Evolutionary conservation across 164 flowering plant species (phyloP).

Genomic region (Tetrastigma voinierianum): DNA sequence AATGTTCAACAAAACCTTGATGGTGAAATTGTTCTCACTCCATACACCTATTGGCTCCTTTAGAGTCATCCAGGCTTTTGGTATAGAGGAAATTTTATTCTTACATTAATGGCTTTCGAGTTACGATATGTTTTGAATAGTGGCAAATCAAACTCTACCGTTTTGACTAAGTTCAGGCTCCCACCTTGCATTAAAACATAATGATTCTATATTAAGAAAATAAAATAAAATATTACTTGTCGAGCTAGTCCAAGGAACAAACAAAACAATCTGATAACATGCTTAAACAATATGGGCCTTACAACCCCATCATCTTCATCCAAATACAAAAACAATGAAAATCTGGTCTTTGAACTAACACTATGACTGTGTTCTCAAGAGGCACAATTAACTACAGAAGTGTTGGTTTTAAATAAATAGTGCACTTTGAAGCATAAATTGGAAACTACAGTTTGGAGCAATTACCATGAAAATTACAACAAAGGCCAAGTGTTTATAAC

Average conservation of each 20-base stretch:
- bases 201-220: too few relatives aligned
- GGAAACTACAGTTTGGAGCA: too few relatives aligned
- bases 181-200: conserved; percentile 50
- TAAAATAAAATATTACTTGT: too few relatives aligned
- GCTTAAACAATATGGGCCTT: not conserved
- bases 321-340: not conserved
- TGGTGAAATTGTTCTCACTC: conserved; percentile 62
- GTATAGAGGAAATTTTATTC: conserved; percentile 19
- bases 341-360: not conserved
- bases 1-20: conserved; percentile 79
- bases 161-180: conserved; percentile 70
- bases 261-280: not conserved
- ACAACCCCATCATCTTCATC: not conserved
- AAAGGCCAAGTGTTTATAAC: too few relatives aligned
- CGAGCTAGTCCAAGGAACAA: not conserved
- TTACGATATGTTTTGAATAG: conserved; percentile 17
- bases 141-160: conserved; percentile 27
- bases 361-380: too few relatives aligned
- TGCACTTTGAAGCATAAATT: too few relatives aligned
- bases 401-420: too few relatives aligned
- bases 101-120: conserved; percentile 14
- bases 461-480: too few relatives aligned
- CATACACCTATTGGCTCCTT: conserved; percentile 76
- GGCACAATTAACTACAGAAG: too few relatives aligned
- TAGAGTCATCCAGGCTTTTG: conserved; percentile 52